Conservation (phyloP, 75 land plant genomes). For the Cupressus sempervirens region DNA sequence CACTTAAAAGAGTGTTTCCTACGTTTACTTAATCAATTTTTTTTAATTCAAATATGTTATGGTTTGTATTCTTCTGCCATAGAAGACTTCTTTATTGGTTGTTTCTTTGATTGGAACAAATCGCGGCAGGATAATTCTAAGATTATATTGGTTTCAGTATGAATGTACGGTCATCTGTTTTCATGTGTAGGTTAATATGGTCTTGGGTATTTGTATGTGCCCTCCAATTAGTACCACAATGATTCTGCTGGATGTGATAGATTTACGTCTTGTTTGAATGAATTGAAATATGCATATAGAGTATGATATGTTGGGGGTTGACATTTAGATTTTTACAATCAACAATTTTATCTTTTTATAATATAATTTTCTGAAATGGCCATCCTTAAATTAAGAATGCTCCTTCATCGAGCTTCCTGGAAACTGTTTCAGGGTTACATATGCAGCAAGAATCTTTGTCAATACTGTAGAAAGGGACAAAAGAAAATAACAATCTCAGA, state of each 20-base stretch:
- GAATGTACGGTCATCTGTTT: neutral
- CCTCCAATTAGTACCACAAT: neutral
- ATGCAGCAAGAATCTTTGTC: no score
- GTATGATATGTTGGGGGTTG: neutral
- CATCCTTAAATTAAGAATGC: no score
- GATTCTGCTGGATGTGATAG: neutral
- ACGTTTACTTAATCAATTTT: neutral
- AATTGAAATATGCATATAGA: neutral
- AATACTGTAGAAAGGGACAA: no score
- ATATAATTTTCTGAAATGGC: no score
- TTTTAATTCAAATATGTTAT: neutral
- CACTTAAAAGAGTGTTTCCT: neutral
- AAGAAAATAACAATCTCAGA: no score
- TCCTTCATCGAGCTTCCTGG: no score
- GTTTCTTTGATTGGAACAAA: neutral
- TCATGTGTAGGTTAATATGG: neutral
- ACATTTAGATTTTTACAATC: neutral
- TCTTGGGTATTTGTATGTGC: neutral
- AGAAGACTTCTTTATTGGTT: no score
- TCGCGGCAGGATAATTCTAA: neutral
- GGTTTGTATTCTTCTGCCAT: neutral
- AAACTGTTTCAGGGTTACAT: no score
- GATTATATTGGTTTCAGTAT: neutral
- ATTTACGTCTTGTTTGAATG: neutral
- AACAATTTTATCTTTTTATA: no score